phyloP scores from a whole-genome alignment of 225 moss, liverwort and hornwort genomes.

The Antitrichia curtipendula region DNA sequence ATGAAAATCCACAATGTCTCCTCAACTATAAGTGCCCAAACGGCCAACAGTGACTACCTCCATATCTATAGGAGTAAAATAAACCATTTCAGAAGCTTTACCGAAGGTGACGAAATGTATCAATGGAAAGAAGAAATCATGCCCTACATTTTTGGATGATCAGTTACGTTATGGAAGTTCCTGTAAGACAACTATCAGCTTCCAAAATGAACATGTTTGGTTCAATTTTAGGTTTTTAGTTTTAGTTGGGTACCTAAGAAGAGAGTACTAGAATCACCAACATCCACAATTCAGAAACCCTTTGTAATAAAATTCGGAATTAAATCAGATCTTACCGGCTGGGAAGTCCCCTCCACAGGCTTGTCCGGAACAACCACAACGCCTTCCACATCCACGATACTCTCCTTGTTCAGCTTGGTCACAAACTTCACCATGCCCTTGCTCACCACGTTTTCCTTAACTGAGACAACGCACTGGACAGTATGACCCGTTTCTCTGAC shows the following conservation, averaged over 20 bases:
- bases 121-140: not conserved
- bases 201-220: not conserved
- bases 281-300: not conserved
- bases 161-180: not conserved
- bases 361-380: constrained; percentile 42
- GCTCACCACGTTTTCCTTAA: constrained; percentile 46
- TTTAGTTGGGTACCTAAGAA: not conserved
- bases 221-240: not conserved
- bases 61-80: not conserved
- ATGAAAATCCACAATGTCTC: not conserved
- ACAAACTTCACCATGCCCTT: constrained; percentile 83
- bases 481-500: constrained; percentile 65
- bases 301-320: not conserved
- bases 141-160: not conserved
- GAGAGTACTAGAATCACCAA: not conserved
- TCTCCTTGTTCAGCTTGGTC: constrained; percentile 58
- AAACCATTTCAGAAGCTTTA: not conserved
- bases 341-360: constrained; percentile 49
- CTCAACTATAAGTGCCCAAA: not conserved
- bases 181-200: not conserved
- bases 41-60: not conserved
- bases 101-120: not conserved
- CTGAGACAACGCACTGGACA: constrained; percentile 58
- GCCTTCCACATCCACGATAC: constrained; percentile 78
- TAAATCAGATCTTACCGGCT: constrained; percentile 20